Percentiles rank a stretch among this genome's conserved stretches.
These are phyloP conservation scores for Yarrowia keelungensis DNA, from an alignment of 805 yeast genomes.

Conservation along the genomic window DNA sequence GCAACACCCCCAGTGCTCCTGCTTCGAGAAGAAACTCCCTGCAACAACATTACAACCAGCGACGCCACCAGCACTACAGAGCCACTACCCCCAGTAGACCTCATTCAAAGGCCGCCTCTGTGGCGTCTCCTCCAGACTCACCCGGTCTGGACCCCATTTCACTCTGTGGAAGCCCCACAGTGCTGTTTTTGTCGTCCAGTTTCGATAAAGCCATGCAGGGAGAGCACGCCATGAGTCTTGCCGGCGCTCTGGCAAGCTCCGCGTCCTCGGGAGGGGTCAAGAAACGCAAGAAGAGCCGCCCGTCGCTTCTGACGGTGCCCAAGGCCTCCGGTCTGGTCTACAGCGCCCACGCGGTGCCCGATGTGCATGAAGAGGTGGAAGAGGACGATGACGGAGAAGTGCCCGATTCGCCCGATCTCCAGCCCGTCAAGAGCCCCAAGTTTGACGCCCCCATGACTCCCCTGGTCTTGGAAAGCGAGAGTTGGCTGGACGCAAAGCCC, in stretches of 20 bases:
- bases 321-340: constrained; percentile 10
- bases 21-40: constrained; percentile 22
- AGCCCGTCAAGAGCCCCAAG: constrained; percentile 35
- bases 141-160: constrained; percentile 39
- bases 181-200: constrained; percentile 33
- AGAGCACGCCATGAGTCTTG: constrained; percentile 30
- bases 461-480: constrained; percentile 21
- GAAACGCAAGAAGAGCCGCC: constrained; percentile 34
- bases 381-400: constrained; percentile 22
- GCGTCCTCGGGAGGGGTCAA: constrained; percentile 22
- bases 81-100: constrained; percentile 35
- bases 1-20: constrained; percentile 2
- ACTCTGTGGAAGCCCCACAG: constrained; percentile 33
- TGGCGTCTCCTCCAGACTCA: constrained; percentile 37
- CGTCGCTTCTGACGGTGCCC: constrained; percentile 18
- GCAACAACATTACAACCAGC: constrained; percentile 37
- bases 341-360: constrained; percentile 18
- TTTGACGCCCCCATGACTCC: constrained; percentile 38
- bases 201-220: constrained; percentile 32
- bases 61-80: constrained; percentile 33
- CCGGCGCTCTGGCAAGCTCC: constrained; percentile 3
- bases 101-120: constrained; percentile 11
- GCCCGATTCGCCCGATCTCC: constrained; percentile 30
- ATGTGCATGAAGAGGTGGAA: constrained; percentile 29
- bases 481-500: constrained; percentile 18